Evolutionary conservation across 2,329 filamentous ascomycete genomes (phyloP), one percentile per base, ranked within the genome.

Genomic region (Neospermospora avenae): DNA sequence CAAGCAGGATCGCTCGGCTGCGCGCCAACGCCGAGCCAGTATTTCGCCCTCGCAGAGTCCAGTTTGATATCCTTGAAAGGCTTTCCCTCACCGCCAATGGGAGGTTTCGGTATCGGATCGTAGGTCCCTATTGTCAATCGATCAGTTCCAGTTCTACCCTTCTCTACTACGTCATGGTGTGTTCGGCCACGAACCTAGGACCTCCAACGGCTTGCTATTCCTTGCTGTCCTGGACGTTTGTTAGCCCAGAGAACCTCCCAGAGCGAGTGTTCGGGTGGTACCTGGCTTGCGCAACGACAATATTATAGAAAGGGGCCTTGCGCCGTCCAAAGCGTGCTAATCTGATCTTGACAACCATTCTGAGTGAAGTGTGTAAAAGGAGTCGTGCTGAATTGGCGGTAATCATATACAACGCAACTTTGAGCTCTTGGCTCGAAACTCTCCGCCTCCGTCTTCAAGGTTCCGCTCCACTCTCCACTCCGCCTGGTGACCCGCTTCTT

Each of bases 1-100:
- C 93, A 96, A 37, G 89, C 90, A 3, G 90, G 87, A 68, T 97
- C 91, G 64, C 89, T 93, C 10, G 95, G 95, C 77, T 99, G 95
- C 58, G 95, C 95, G 0, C 95, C 95, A 3, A 98, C 93, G 73
- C 95, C 95, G 37, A 99, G 82, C 95, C 95, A 99, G 79, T 99
- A 99, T 75, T 89, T 88, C 59, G 93, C 90, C 62, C 95, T 82
- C 66, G 84, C 79, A 7, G 84, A 79, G 75, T 99, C 95, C 14
- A 99, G 82, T 71, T 91, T 87, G 73, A 99, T 90, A 68, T 98
- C 93, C 77, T 99, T 99, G 79, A 89, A 91, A 58, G 90, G 83
- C 60, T 86, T 84, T 18, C 85, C 84, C n/a, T 82, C 81, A 67
- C 72, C 74, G 70, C 77, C 90, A 69, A 84, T 82, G 1, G 83